These are phyloP conservation scores for Fusarium pseudonygamai DNA, from an alignment of 2,329 filamentous ascomycete species.

Conservation along the genomic window DNA sequence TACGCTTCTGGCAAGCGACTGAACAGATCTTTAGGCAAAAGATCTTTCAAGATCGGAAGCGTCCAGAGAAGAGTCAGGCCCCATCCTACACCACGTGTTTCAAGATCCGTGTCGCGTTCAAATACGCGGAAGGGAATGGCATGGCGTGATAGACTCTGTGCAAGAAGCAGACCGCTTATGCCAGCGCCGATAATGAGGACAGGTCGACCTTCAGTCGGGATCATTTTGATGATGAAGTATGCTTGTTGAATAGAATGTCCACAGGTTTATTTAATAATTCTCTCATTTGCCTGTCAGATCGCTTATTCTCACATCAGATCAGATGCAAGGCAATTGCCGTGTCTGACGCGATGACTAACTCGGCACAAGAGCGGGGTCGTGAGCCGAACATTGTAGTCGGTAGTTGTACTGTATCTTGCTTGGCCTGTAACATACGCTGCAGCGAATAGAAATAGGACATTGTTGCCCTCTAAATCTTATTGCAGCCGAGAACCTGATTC, in stretches of 20 bases:
- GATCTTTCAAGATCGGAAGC: conserved; percentile 58
- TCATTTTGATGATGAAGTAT: not conserved
- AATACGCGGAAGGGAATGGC: conserved; percentile 58
- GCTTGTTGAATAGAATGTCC: fast-evolving
- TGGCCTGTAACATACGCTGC: not conserved
- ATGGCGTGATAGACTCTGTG: conserved; percentile 47
- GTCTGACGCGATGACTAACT: not conserved
- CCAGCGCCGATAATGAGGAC: conserved; percentile 52
- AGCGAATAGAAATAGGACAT: fast-evolving
- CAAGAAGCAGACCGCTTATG: conserved; percentile 50
- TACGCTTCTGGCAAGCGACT: conserved; percentile 59
- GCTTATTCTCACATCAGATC: not conserved
- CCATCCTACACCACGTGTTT: conserved; percentile 64
- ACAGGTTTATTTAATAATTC: not conserved
- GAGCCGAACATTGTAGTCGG: not conserved
- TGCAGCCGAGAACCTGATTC: not conserved
- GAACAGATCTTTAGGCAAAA: conserved; percentile 60
- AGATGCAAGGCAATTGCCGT: not conserved
- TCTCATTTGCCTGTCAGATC: not conserved
- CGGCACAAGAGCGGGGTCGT: not conserved
- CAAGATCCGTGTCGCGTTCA: conserved; percentile 60
- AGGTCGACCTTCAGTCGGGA: conserved; percentile 10
- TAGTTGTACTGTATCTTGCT: too few relatives aligned
- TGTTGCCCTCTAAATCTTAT: not conserved
- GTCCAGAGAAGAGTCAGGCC: conserved; percentile 73